Conservation (phyloP, 2,329 filamentous ascomycete species). For the Stenocarpella maydis region DNA sequence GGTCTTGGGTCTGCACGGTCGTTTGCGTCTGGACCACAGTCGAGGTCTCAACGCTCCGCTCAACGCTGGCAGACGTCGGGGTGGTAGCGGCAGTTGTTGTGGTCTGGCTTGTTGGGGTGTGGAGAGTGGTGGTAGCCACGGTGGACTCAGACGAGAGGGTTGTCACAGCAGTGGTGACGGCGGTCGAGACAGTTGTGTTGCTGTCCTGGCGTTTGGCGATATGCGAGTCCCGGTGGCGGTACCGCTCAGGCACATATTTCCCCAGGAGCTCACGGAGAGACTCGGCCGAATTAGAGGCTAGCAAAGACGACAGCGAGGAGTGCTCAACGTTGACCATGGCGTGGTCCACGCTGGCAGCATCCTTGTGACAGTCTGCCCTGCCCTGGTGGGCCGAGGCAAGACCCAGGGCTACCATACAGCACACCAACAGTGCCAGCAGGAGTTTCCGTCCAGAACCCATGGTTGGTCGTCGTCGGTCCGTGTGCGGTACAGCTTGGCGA, state of each 20-base stretch:
- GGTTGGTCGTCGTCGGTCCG: slow-evolving; percentile 29
- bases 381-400: slow-evolving; percentile 37
- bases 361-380: slow-evolving; percentile 20
- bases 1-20: slow-evolving; percentile 36
- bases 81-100: slow-evolving; percentile 36
- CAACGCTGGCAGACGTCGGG: slow-evolving; percentile 16
- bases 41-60: slow-evolving; percentile 35
- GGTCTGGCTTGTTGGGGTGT: slow-evolving; percentile 18
- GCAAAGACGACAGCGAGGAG: slow-evolving; percentile 44
- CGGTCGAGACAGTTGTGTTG: slow-evolving; percentile 39
- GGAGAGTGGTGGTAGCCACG: slow-evolving; percentile 36
- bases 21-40: slow-evolving; percentile 39
- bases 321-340: slow-evolving; percentile 26
- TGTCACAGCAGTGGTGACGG: slow-evolving; percentile 32
- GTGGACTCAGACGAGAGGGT: slow-evolving; percentile 38
- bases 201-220: slow-evolving; percentile 52
- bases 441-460: slow-evolving; percentile 39
- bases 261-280: slow-evolving; percentile 74
- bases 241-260: slow-evolving; percentile 67
- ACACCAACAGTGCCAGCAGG: slow-evolving; percentile 37
- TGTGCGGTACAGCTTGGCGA: slow-evolving; percentile 31
- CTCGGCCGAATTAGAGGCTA: slow-evolving; percentile 64
- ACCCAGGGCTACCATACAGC: slow-evolving; percentile 38
- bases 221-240: slow-evolving; percentile 48
- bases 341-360: slow-evolving; percentile 8